phyloP scores from a whole-genome alignment of 2,329 filamentous ascomycete genomes.

The Fusarium albosuccineum region DNA sequence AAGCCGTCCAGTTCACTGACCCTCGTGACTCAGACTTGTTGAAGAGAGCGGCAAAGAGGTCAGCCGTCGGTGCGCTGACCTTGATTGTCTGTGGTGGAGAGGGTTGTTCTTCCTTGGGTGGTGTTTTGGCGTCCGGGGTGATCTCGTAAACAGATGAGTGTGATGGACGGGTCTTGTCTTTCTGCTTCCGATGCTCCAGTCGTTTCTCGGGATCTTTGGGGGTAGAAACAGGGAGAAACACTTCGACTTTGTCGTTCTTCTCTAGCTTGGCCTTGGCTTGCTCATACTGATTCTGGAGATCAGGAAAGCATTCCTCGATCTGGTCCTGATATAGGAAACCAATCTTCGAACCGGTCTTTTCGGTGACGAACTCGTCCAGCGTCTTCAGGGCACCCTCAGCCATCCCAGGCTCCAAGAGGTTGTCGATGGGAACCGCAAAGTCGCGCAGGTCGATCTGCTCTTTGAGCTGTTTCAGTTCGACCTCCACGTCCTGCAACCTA shows the following conservation, averaged over 20 bases:
- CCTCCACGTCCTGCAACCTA: slow-evolving; percentile 49
- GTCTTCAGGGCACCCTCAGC: slow-evolving; percentile 51
- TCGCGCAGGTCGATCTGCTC: slow-evolving; percentile 54
- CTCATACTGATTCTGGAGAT: slow-evolving; percentile 49
- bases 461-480: slow-evolving; percentile 56
- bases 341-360: slow-evolving; percentile 56
- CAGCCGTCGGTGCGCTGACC: slow-evolving; percentile 54
- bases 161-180: slow-evolving; percentile 59
- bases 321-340: slow-evolving; percentile 59
- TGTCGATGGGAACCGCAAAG: slow-evolving; percentile 57
- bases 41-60: slow-evolving; percentile 56
- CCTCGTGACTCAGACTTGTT: slow-evolving; percentile 46
- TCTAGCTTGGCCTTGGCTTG: slow-evolving; percentile 42
- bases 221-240: slow-evolving; percentile 23
- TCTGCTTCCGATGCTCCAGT: slow-evolving; percentile 50
- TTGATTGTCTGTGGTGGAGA: slow-evolving; percentile 43
- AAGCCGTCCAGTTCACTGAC: slow-evolving; percentile 53
- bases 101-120: neutral
- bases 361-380: slow-evolving; percentile 54
- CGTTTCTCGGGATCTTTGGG: slow-evolving; percentile 38
- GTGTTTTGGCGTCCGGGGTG: slow-evolving; percentile 2
- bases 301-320: slow-evolving; percentile 53
- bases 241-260: slow-evolving; percentile 26
- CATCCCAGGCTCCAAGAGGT: slow-evolving; percentile 57
- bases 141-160: slow-evolving; percentile 53